Evolutionary conservation across 352 stramenopile genomes (phyloP).

Genomic region (Phytophthora ohioensis): DNA sequence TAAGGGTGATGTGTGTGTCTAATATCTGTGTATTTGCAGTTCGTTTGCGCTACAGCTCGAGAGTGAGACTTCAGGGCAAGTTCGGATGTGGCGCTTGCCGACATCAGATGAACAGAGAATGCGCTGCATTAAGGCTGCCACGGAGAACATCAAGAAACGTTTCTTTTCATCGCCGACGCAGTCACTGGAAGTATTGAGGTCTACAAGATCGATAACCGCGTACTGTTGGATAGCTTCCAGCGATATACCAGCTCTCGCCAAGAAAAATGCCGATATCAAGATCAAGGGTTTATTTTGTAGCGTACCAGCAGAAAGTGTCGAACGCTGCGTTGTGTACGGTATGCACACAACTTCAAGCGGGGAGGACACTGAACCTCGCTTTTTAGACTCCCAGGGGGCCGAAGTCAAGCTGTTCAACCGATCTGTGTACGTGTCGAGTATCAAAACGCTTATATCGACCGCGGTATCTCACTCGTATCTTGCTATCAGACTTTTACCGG

Average conservation of each 20-base stretch:
- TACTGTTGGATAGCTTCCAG: constrained; percentile 69
- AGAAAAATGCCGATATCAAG: constrained; percentile 38
- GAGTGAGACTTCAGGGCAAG: constrained; percentile 64
- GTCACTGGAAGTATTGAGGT: constrained; percentile 76
- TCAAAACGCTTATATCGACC: neutral
- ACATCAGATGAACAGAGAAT: constrained; percentile 57
- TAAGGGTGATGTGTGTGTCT: neutral
- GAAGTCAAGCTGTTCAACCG: constrained; percentile 52
- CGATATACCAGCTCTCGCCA: constrained; percentile 39
- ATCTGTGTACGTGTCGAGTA: constrained; percentile 25
- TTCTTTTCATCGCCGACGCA: constrained; percentile 43
- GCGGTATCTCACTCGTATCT: neutral
- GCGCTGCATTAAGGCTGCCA: constrained; percentile 72
- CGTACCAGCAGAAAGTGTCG: constrained; percentile 61
- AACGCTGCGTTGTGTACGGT: constrained; percentile 68
- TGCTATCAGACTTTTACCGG: constrained; percentile 23
- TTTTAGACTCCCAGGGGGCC: constrained; percentile 22
- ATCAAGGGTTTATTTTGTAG: constrained; percentile 85
- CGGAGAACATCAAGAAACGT: constrained; percentile 70
- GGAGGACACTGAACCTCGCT: constrained; percentile 13
- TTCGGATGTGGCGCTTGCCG: constrained; percentile 60
- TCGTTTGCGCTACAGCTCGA: constrained; percentile 72
- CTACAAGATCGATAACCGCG: constrained; percentile 84
- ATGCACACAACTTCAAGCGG: constrained; percentile 46
- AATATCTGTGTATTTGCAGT: constrained; percentile 29